Base-by-base conservation (phyloP, 2,329 filamentous ascomycete species). In the Cordyceps pruinosa region DNA sequence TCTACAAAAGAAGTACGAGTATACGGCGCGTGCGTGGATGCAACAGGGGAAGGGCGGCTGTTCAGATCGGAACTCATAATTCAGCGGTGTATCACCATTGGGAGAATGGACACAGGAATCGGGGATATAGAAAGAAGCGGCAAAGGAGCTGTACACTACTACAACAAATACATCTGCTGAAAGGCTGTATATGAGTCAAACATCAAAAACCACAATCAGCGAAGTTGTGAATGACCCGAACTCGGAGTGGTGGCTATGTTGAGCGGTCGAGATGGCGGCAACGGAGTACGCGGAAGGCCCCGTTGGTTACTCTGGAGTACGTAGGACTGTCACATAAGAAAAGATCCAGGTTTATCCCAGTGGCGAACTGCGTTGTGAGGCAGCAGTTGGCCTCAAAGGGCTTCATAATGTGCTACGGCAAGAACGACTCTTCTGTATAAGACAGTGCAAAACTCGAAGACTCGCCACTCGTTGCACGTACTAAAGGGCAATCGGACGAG, bases 81-180 rank as follows among this genome's bases (percentile, higher is more conserved):
- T 44, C 37, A 49, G 53, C 53, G 44, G 35, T 49, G 54, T 49
- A 50, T 56, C 44, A 56, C 46, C 47, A 56, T 47, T 48, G 52
- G 52, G 34, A 47, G 52, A 53, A 56, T 48, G 23, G 42, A 34
- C 34, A 17, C 17, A 25, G 30, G 30, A 17, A 54, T 4, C n/a
- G 8, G 34, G 52, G 13, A 41, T 15, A 39, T 56, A 56, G 44
- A 56, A 35, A 55, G 23, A 13, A 19, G 32, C n/a, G 35, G 25
- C 19, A 47, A 48, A 1, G 23, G 25, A 26, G 19, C 35, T 56
- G 54, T 56, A 56, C 54, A 56, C 35, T 56, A 56, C 54, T 49
- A 49, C 44, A 35, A 49, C 25, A 17, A 56, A 49, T 28, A 23
- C 54, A 34, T 44, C 10, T 35, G 45, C 54, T 34, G 37, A 28